phyloP scores from a whole-genome alignment of 106 monocot species.

The Platanthera zijinensis region DNA sequence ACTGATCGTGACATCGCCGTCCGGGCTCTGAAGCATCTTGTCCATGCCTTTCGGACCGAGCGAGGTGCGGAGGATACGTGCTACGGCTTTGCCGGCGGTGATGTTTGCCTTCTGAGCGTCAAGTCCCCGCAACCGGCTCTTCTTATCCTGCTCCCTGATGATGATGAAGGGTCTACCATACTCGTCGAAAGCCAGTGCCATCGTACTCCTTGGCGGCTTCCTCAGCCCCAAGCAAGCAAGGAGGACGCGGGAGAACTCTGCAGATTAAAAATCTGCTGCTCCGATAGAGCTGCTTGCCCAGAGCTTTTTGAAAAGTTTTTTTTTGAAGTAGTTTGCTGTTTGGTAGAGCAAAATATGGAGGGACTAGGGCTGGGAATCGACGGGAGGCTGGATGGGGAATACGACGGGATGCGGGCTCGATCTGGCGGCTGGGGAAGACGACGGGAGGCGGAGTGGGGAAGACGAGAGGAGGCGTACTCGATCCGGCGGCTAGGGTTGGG shows the following conservation, averaged over 20 bases:
- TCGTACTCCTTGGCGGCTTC: slow-evolving; percentile 5
- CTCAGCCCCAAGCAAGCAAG: background rate
- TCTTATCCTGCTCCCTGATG: slow-evolving; percentile 77
- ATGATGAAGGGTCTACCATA: slow-evolving; percentile 90
- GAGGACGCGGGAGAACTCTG: background rate
- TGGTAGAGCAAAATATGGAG: no score
- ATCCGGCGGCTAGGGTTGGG: no score
- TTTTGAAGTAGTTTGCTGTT: no score
- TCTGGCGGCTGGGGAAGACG: no score
- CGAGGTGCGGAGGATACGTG: slow-evolving; percentile 77
- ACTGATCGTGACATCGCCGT: slow-evolving; percentile 97
- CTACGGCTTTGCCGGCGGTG: slow-evolving; percentile 68
- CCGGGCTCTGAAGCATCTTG: slow-evolving; percentile 99
- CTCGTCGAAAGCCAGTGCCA: slow-evolving; percentile 97
- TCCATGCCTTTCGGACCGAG: slow-evolving; percentile 98
- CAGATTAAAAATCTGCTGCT: no score
- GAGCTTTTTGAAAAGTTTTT: no score
- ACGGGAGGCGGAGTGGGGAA: no score
- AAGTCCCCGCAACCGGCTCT: slow-evolving; percentile 66
- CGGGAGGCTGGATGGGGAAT: no score
- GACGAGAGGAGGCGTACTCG: no score
- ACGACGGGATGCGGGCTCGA: no score
- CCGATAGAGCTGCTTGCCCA: no score
- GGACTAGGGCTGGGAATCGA: no score
- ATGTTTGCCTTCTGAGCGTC: slow-evolving; percentile 98